Evolutionary conservation across 1,139 yeast genomes (phyloP).

Genomic region (Eremothecium gossypii): DNA sequence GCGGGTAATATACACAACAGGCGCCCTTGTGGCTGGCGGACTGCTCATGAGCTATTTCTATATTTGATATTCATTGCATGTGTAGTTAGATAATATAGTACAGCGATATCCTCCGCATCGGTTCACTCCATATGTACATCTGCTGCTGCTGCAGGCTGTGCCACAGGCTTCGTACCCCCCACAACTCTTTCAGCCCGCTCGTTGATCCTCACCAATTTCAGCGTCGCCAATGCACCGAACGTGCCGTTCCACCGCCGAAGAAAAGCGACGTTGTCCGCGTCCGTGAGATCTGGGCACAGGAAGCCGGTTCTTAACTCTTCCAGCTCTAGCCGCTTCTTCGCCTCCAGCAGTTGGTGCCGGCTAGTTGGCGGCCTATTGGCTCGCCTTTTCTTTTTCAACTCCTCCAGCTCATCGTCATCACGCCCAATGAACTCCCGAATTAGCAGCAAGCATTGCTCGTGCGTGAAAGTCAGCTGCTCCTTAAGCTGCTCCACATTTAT

Average conservation of each 20-base stretch:
- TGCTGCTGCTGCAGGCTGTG: no score
- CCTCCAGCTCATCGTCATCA: slow-evolving; percentile 62
- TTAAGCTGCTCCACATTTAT: slow-evolving; percentile 39
- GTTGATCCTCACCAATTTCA: slow-evolving; percentile 35
- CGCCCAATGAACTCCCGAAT: slow-evolving; percentile 57
- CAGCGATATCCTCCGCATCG: no score
- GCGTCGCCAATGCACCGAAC: slow-evolving; percentile 63
- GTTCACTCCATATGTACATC: no score
- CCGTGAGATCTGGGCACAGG: slow-evolving; percentile 62
- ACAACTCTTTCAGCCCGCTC: slow-evolving; percentile 20
- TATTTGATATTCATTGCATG: no score
- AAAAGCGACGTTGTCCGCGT: slow-evolving; percentile 46
- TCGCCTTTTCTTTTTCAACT: slow-evolving; percentile 52
- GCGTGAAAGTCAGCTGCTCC: slow-evolving; percentile 37
- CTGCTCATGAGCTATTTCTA: no score
- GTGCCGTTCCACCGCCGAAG: slow-evolving; percentile 75
- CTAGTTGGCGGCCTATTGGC: slow-evolving; percentile 79
- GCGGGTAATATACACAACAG: no score
- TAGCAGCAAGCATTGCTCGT: slow-evolving; percentile 52
- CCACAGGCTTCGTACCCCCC: slow-evolving; percentile 14
- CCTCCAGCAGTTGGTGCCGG: slow-evolving; percentile 59
- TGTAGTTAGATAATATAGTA: no score
- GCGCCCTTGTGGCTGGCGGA: no score
- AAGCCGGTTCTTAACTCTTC: slow-evolving; percentile 63
- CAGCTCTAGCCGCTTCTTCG: slow-evolving; percentile 49